Conservation (phyloP, 345 rosid species). For the Rhodomyrtus tomentosa region DNA sequence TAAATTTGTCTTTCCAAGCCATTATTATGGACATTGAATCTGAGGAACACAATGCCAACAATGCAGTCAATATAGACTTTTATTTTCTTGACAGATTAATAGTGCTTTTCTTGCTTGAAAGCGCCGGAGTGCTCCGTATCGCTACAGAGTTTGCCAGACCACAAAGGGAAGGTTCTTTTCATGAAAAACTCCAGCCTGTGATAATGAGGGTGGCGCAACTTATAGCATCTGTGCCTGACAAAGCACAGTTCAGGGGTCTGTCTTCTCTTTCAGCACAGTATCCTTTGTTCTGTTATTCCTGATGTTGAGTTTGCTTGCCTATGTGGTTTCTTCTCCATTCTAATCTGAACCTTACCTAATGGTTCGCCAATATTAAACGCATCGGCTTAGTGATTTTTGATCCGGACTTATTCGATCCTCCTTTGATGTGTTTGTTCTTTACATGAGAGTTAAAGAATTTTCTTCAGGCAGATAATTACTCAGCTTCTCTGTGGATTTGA, state of each 20-base stretch:
- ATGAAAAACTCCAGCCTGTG: slow-evolving; percentile 21
- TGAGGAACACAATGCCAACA: background rate
- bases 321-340: background rate
- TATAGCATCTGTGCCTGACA: slow-evolving; percentile 83
- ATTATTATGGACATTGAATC: background rate
- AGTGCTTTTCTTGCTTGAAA: slow-evolving; percentile 67
- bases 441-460: slow-evolving; percentile 39
- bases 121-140: slow-evolving; percentile 49
- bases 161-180: slow-evolving; percentile 12
- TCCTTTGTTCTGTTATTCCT: slow-evolving; percentile 30
- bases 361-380: background rate
- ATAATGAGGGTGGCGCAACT: slow-evolving; percentile 60
- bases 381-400: background rate
- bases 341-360: background rate
- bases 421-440: slow-evolving; percentile 20
- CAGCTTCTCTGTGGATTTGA: slow-evolving; percentile 54
- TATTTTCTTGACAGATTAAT: slow-evolving; percentile 44
- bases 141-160: slow-evolving; percentile 38
- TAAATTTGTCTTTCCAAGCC: background rate
- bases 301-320: background rate
- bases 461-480: slow-evolving; percentile 57
- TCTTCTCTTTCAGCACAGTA: slow-evolving; percentile 76
- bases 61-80: background rate
- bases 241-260: slow-evolving; percentile 51
- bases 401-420: background rate